A percentile compares a stretch with the other conserved stretches of the same genome.
Evolutionary conservation across 139 green algal species (phyloP).

Genomic region (Chlorella sp.): DNA sequence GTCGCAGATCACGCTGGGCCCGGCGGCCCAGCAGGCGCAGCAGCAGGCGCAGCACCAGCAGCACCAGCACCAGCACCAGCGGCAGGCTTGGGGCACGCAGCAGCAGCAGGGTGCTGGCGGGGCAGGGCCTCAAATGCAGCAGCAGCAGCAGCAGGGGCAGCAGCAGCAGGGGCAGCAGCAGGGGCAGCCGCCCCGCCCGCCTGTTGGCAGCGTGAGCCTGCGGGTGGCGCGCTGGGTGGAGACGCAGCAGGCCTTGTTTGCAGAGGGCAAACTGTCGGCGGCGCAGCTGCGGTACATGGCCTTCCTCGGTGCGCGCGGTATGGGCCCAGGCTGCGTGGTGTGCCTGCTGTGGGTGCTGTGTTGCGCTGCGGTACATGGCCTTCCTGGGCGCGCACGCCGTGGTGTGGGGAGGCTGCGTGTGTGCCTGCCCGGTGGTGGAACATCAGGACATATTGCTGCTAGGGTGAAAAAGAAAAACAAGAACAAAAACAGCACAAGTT

Average conservation of each 20-base stretch:
- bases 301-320: conserved; percentile 44
- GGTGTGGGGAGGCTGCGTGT: not conserved
- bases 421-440: too few species aligned
- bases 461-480: too few species aligned
- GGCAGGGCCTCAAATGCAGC: not conserved
- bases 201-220: conserved; percentile 13
- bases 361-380: conserved; percentile 56
- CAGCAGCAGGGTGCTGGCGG: not conserved
- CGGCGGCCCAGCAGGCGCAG: not conserved
- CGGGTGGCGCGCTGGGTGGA: conserved; percentile 57
- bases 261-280: conserved; percentile 43
- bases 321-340: not conserved
- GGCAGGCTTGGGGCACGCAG: not conserved
- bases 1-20: conserved; percentile 30
- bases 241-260: conserved; percentile 56
- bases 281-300: conserved; percentile 62
- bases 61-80: not conserved
- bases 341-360: not conserved
- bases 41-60: conserved; percentile 11
- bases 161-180: not conserved
- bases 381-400: conserved; percentile 40
- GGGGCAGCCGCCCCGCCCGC: not conserved
- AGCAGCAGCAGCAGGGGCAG: not conserved
- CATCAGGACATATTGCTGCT: too few species aligned
- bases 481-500: too few species aligned